Evolutionary conservation across 1,139 yeast genomes (phyloP), one percentile per base, ranked within the genome.

Genomic region (Blastobotrys proliferans): DNA sequence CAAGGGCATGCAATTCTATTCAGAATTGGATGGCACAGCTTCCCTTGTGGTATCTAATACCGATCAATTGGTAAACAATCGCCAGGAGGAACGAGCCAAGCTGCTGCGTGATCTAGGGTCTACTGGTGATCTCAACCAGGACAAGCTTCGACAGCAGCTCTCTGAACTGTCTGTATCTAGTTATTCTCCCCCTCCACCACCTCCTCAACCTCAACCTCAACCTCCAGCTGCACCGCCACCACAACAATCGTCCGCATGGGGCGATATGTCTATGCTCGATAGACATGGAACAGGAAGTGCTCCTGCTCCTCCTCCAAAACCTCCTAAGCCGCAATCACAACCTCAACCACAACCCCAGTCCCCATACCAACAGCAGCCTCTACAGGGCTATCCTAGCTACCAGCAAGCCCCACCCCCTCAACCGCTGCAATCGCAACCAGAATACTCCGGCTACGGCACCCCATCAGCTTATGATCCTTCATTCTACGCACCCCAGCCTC

Each of bases 1-100:
- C 10, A 79, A 77, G 51, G 95, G 95, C 0, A 57, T 63, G 11
- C 72, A 66, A 10, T 84, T 87, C 54, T 90, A 90, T 60, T 64
- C 67, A 3, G 74, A 77, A 36, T 64, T 88, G 37, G 61, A 71
- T 24, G 64, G 64, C 11, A 75, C 72, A 53, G 73, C 78, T 1
- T 54, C 61, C 3, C 62, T 66, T 4, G 57, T 76, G 34, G 63
- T 62, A 41, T 52, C 53, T 37, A 64, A 69, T 54, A 68, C 69
- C 45, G 57, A 62, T 35, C 60, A 66, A 50, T 57, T 64, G 54
- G 57, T 64, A 9, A 53, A 52, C 42, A 61, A 66, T 50, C 53
- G 75, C 48, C 54, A 55, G 29, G 61, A 63, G 28, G 71, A 64
- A 47, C 55, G 64, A 17, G 51, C 50, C 26, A 51, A 56, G 33